Evolutionary conservation across 2,329 filamentous ascomycete genomes (phyloP), one percentile per base, ranked within the genome.

Genomic region (Neurospora sp.): DNA sequence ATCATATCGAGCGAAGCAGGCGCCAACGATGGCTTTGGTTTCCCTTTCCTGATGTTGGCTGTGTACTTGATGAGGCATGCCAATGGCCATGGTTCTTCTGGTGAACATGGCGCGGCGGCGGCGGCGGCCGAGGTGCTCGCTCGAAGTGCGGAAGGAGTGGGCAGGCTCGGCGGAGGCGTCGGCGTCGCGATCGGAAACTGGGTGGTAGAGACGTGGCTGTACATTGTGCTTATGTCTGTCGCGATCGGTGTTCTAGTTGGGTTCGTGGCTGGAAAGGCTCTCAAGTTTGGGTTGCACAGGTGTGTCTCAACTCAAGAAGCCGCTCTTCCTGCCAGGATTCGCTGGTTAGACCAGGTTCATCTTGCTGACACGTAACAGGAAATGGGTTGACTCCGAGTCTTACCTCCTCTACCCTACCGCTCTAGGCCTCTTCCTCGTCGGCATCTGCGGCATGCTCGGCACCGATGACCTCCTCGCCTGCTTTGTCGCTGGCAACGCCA

Each of bases 1-100:
- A 85, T 89, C 70, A 89, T 90, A 23, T 89, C 87, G 0, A 83
- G 87, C 0, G 87, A 90, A 72, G 87, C 79, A 3, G 88, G 87
- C 7, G 84, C 84, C 2, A 89, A 89, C 72, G 87, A 90, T 72
- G 87, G 87, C 0, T 87, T 90, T 52, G 87, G 85, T 0, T 89
- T 89, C 66, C 87, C 87, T 0, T 89, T 89, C 68, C 80, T 90
- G 4, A 83, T 89, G 79, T 80, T 89, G 2, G 86, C 86, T 0
- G 82, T 84, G 1, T 86, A 86, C 52, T 80, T 89, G 8, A 83
- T 89, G 68, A 84, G 86, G 1, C 84, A 88, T 71, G 84, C 84
- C 10, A 81, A 85, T 15, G 68, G 67, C 1, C 69, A 62, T 19
- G 58, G 19, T n/a, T 42, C 38, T 1, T 19, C 58, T 10, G 11